These are phyloP conservation scores for Chaetomium cochliodes DNA, from an alignment of 495 filamentous ascomycete species.

Conservation along the genomic window DNA sequence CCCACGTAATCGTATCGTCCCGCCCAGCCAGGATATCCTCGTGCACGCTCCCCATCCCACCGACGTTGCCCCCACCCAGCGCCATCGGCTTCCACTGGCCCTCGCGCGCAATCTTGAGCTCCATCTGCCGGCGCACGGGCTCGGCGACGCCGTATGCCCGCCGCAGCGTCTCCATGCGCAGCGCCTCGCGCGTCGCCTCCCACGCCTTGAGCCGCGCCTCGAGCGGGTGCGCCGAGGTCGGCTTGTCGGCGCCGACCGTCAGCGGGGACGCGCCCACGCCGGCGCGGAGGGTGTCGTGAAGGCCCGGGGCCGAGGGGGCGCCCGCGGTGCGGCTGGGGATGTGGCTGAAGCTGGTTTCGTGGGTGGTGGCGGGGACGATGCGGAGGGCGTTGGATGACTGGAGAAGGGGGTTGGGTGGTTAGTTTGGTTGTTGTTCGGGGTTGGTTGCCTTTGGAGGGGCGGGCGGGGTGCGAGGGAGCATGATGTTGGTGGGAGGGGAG, in stretches of 20 bases:
- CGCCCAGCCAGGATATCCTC: conserved; percentile 81
- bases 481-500: conserved; percentile 1
- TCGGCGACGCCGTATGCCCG: conserved; percentile 90
- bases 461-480: conserved; percentile 8
- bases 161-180: conserved; percentile 85
- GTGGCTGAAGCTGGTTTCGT: conserved; percentile 61
- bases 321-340: conserved; percentile 53
- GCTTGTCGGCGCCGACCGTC: conserved; percentile 34
- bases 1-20: conserved; percentile 76
- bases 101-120: conserved; percentile 72
- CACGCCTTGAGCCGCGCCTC: conserved; percentile 83
- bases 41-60: conserved; percentile 50
- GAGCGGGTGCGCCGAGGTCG: conserved; percentile 77
- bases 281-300: conserved; percentile 87
- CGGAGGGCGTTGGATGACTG: conserved; percentile 68
- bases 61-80: conserved; percentile 37
- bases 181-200: conserved; percentile 74
- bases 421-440: not conserved
- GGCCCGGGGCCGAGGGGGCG: conserved; percentile 84
- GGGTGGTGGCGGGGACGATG: conserved; percentile 66
- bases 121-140: conserved; percentile 91
- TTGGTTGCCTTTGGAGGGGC: not conserved
- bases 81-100: conserved; percentile 54
- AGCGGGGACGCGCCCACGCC: conserved; percentile 63
- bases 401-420: conserved; percentile 4